phyloP scores from a whole-genome alignment of 2,329 filamentous ascomycete species.

The Aspergillus quadrilineatus region DNA sequence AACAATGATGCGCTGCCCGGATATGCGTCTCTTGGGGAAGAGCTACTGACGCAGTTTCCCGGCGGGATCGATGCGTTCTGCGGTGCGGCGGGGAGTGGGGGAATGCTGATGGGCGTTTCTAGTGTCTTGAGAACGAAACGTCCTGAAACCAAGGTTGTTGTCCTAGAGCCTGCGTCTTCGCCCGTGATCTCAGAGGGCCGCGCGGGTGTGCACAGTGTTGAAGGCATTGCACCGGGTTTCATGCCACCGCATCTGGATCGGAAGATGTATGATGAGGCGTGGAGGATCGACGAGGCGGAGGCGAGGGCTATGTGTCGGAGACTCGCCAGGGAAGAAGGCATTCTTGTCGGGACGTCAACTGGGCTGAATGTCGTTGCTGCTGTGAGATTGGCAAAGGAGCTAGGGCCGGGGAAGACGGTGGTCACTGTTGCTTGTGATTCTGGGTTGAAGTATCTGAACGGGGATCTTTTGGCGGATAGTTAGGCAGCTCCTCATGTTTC shows the following conservation, averaged over 20 bases:
- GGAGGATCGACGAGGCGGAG: constrained; percentile 85
- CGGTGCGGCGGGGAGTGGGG: constrained; percentile 14
- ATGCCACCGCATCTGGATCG: constrained; percentile 82
- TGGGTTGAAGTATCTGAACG: constrained; percentile 19
- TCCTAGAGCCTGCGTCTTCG: constrained; percentile 17
- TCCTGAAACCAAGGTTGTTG: constrained; percentile 1
- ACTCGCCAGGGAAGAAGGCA: constrained; percentile 82
- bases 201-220: constrained; percentile 78
- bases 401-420: constrained; percentile 14
- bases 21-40: constrained; percentile 12
- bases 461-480: constrained; percentile 6
- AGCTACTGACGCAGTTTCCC: constrained; percentile 15
- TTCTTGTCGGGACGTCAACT: constrained; percentile 64
- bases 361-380: constrained; percentile 22
- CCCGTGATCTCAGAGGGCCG: constrained; percentile 13
- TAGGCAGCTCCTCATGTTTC: background rate
- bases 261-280: constrained; percentile 77
- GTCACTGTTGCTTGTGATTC: constrained; percentile 20
- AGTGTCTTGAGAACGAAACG: constrained; percentile 7
- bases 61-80: constrained; percentile 19
- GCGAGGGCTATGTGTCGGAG: constrained; percentile 78
- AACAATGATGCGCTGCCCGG: constrained; percentile 15
- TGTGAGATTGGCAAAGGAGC: constrained; percentile 13
- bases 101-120: constrained; percentile 17
- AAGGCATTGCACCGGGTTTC: constrained; percentile 93